Percentiles rank a stretch among this genome's conserved stretches.
These are phyloP conservation scores for Golovinomyces cichoracearum DNA, from an alignment of 2,329 filamentous ascomycete genomes.

Conservation along the genomic window DNA sequence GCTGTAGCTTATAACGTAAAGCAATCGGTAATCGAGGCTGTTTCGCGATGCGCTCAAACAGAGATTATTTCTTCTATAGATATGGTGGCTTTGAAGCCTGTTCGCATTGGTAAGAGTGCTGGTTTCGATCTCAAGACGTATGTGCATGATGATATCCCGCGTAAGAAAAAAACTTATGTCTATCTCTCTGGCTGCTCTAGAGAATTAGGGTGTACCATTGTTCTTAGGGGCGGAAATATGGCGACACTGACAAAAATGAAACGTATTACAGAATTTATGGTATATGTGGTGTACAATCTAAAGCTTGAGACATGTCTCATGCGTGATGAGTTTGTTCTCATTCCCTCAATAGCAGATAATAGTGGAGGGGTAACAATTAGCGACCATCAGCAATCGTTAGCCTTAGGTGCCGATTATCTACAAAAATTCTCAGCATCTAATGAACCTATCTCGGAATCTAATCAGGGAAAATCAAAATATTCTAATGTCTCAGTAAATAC, in stretches of 20 bases:
- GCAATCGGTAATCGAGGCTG: conserved; percentile 78
- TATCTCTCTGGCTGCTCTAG: conserved; percentile 77
- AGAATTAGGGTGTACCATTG: conserved; percentile 82
- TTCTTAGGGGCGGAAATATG: conserved; percentile 55
- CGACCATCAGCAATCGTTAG: conserved; percentile 8
- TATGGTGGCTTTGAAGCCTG: conserved; percentile 52
- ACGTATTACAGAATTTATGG: conserved; percentile 91
- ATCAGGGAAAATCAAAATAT: background rate
- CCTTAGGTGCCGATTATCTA: background rate
- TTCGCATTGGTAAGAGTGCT: conserved; percentile 53
- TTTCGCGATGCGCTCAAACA: conserved; percentile 74
- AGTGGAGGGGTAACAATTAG: conserved; percentile 16
- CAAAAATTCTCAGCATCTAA: background rate
- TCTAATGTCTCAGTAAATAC: background rate
- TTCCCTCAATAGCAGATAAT: conserved; percentile 36
- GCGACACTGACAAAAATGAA: conserved; percentile 55
- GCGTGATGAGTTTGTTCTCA: conserved; percentile 70
- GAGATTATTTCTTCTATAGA: conserved; percentile 86
- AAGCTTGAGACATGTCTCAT: conserved; percentile 87
- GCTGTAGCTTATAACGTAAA: conserved; percentile 94
- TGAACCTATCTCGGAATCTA: background rate
- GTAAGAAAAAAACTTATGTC: conserved; percentile 78
- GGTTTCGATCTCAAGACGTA: conserved; percentile 93
- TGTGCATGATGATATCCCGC: conserved; percentile 46
- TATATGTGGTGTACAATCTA: conserved; percentile 93